These are phyloP conservation scores for Fusarium mangiferae DNA, from an alignment of 2,329 filamentous ascomycete genomes.

Conservation along the genomic window DNA sequence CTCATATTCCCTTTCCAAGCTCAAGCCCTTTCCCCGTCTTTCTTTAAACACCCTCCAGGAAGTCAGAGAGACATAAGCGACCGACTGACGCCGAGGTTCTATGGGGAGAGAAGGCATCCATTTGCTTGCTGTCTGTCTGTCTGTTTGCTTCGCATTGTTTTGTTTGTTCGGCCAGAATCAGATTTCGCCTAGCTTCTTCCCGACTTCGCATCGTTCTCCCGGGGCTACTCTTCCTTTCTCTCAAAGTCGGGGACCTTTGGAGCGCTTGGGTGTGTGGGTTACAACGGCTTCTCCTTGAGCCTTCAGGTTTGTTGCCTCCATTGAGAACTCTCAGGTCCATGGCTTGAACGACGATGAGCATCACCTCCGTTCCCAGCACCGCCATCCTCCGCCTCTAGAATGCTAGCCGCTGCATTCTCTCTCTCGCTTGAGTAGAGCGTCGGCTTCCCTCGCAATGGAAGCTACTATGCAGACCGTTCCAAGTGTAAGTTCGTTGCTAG, in stretches of 20 bases:
- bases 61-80: constrained; percentile 21
- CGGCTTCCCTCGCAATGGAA: constrained; percentile 47
- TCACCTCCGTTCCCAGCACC: constrained; percentile 43
- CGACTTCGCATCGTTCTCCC: constrained; percentile 27
- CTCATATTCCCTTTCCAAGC: constrained; percentile 9
- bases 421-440: constrained; percentile 52
- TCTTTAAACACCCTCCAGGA: not conserved
- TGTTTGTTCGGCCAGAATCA: constrained; percentile 27
- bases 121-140: constrained; percentile 12
- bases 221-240: constrained; percentile 17
- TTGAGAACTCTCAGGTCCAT: constrained; percentile 37
- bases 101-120: constrained; percentile 10
- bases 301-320: constrained; percentile 13
- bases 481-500: constrained; percentile 55
- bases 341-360: constrained; percentile 47
- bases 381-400: constrained; percentile 46
- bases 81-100: constrained; percentile 25
- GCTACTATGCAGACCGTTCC: constrained; percentile 66
- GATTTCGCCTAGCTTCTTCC: constrained; percentile 34
- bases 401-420: constrained; percentile 50
- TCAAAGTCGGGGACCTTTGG: constrained; percentile 26
- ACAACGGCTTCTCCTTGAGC: constrained; percentile 23
- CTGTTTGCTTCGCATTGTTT: constrained; percentile 20
- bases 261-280: constrained; percentile 28
- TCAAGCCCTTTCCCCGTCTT: not conserved